Evolutionary conservation across 805 yeast genomes (phyloP).

Genomic region (Saccharomycopsis capsularis): DNA sequence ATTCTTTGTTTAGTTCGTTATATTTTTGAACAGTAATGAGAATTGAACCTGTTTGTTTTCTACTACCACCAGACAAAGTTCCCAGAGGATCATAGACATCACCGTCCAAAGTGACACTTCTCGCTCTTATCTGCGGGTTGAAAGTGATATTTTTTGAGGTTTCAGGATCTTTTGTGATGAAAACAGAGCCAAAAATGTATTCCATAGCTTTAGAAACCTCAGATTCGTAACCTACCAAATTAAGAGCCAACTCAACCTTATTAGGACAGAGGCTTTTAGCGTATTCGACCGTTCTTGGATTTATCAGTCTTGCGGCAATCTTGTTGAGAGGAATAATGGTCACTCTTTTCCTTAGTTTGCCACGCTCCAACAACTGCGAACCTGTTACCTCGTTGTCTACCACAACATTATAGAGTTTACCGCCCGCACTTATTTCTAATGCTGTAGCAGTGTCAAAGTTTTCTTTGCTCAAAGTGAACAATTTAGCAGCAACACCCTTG

Average conservation of each 20-base stretch:
- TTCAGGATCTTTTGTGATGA: slow-evolving; percentile 80
- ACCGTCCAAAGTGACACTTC: slow-evolving; percentile 86
- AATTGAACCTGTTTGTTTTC: slow-evolving; percentile 51
- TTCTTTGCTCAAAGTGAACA: slow-evolving; percentile 56
- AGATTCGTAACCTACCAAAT: slow-evolving; percentile 65
- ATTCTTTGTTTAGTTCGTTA: slow-evolving; percentile 38
- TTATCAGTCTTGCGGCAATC: slow-evolving; percentile 52
- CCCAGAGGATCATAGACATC: slow-evolving; percentile 96
- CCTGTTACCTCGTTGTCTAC: slow-evolving; percentile 86
- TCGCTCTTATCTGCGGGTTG: slow-evolving; percentile 69
- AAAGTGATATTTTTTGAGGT: slow-evolving; percentile 87
- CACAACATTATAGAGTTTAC: slow-evolving; percentile 78
- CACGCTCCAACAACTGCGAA: slow-evolving; percentile 71
- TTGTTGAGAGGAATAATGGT: slow-evolving; percentile 91
- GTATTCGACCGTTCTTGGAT: slow-evolving; percentile 42
- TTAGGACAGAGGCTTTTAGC: slow-evolving; percentile 80
- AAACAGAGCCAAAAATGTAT: slow-evolving; percentile 83
- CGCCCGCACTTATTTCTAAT: slow-evolving; percentile 91
- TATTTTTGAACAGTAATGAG: slow-evolving; percentile 61
- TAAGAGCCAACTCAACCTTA: slow-evolving; percentile 82
- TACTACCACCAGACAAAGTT: slow-evolving; percentile 90
- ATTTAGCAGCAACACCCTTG: slow-evolving; percentile 84
- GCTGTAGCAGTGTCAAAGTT: slow-evolving; percentile 67
- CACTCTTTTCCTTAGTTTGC: slow-evolving; percentile 71
- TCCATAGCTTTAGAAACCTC: slow-evolving; percentile 80